Conservation (phyloP, 2,329 filamentous ascomycete species). For the Teratosphaeria zuluensis region DNA sequence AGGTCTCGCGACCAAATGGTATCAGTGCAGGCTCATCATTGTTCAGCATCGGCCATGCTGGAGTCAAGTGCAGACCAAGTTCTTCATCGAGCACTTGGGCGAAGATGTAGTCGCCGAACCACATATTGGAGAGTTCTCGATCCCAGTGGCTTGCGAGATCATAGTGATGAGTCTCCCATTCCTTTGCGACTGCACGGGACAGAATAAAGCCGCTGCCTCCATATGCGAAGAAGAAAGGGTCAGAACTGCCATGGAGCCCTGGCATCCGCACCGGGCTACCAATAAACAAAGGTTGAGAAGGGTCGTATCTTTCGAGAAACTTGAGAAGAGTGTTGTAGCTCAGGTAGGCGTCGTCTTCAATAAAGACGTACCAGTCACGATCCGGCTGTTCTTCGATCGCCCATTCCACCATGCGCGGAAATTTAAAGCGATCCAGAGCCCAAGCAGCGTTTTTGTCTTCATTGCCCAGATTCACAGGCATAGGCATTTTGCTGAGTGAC, state of each 20-base stretch:
- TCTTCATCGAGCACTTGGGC: slow-evolving; percentile 17
- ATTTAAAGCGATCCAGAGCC: slow-evolving; percentile 45
- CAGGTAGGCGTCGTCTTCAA: slow-evolving; percentile 43
- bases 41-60: slow-evolving; percentile 13
- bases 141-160: slow-evolving; percentile 16
- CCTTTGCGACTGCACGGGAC: slow-evolving; percentile 12
- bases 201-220: slow-evolving; percentile 19
- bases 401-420: slow-evolving; percentile 41
- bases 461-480: slow-evolving; percentile 4
- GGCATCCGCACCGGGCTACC: slow-evolving; percentile 42
- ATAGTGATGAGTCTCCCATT: slow-evolving; percentile 5
- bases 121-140: slow-evolving; percentile 8
- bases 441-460: slow-evolving; percentile 28
- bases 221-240: slow-evolving; percentile 11
- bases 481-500: slow-evolving; percentile 6
- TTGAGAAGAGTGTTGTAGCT: slow-evolving; percentile 34
- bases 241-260: slow-evolving; percentile 1
- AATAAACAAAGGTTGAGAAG: slow-evolving; percentile 35
- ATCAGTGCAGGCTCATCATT: slow-evolving; percentile 11
- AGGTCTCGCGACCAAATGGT: slow-evolving; percentile 10
- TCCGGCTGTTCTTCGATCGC: slow-evolving; percentile 33
- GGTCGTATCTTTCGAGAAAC: slow-evolving; percentile 37
- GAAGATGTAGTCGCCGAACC: slow-evolving; percentile 17
- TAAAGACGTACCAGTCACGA: slow-evolving; percentile 44
- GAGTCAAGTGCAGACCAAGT: slow-evolving; percentile 12